These are phyloP conservation scores for Candida pini DNA, from an alignment of 805 yeast species.

Conservation along the genomic window DNA sequence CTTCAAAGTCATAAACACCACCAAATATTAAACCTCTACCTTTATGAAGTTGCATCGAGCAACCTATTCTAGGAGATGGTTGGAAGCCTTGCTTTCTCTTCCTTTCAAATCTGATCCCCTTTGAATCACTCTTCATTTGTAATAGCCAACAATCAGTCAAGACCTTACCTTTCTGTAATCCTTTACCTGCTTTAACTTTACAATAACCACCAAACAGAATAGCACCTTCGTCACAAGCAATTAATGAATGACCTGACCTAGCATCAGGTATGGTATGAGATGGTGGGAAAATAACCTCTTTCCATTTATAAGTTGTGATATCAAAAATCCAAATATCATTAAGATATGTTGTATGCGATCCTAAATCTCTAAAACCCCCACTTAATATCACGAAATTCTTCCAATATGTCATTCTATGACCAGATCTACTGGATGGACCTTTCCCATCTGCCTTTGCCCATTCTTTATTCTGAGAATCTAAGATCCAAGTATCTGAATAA, in stretches of 20 bases:
- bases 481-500: slow-evolving; percentile 92
- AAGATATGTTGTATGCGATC: slow-evolving; percentile 75
- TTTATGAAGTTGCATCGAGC: slow-evolving; percentile 81
- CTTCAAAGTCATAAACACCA: slow-evolving; percentile 92
- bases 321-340: slow-evolving; percentile 92
- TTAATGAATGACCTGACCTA: slow-evolving; percentile 85
- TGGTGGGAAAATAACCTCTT: slow-evolving; percentile 78
- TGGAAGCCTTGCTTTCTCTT: slow-evolving; percentile 84
- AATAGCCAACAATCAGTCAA: slow-evolving; percentile 81
- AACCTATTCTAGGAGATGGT: slow-evolving; percentile 93
- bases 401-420: slow-evolving; percentile 89
- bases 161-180: slow-evolving; percentile 86
- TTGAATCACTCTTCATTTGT: slow-evolving; percentile 80
- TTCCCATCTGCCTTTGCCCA: slow-evolving; percentile 84
- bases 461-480: slow-evolving; percentile 78
- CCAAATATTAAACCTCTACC: slow-evolving; percentile 93
- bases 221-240: slow-evolving; percentile 78
- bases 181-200: slow-evolving; percentile 85
- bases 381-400: slow-evolving; percentile 78
- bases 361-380: slow-evolving; percentile 93
- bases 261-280: slow-evolving; percentile 83
- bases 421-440: slow-evolving; percentile 84
- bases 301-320: slow-evolving; percentile 85
- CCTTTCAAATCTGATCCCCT: slow-evolving; percentile 80
- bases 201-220: slow-evolving; percentile 90